Conservation (phyloP, 768 basidiomycete genomes). For the Boletus sp. region DNA sequence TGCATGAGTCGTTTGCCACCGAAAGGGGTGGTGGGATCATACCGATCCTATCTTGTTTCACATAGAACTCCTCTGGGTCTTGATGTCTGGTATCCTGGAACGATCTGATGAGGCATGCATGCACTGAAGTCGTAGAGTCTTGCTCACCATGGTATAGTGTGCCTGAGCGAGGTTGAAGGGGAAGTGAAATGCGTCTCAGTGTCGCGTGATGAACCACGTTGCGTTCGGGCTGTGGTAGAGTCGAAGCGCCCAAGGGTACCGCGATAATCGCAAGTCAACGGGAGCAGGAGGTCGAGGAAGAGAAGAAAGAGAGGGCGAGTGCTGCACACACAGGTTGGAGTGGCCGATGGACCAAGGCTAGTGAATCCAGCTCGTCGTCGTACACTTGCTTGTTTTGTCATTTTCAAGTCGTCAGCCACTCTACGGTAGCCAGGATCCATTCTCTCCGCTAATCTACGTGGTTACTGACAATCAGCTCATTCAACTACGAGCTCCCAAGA, state of each 20-base stretch:
- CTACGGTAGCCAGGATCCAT: neutral
- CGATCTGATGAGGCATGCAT: constrained; percentile 7
- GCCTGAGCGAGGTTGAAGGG: neutral
- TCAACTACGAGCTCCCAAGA: no score
- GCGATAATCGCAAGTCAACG: neutral
- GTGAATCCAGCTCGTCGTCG: constrained; percentile 2
- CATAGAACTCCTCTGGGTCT: constrained; percentile 97
- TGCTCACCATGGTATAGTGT: constrained; percentile 21
- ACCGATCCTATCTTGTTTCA: constrained; percentile 98
- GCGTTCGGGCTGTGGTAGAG: neutral
- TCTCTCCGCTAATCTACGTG: no score
- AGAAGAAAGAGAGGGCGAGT: neutral
- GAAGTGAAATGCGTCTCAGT: neutral
- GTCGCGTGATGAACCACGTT: constrained; percentile 17
- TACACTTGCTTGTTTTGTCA: constrained; percentile 29
- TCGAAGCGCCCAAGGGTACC: constrained; percentile 6
- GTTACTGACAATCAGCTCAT: no score
- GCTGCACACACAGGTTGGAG: no score
- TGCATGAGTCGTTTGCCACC: constrained; percentile 18
- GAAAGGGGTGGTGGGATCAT: constrained; percentile 21
- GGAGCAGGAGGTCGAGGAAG: constrained; percentile 6
- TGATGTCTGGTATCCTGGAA: constrained; percentile 63
- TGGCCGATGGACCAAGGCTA: no score
- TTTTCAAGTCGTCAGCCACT: constrained; percentile 29
- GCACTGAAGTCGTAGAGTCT: neutral